These are phyloP conservation scores for Xanthoceras sorbifolium DNA, from an alignment of 345 rosid species.

Conservation along the genomic window DNA sequence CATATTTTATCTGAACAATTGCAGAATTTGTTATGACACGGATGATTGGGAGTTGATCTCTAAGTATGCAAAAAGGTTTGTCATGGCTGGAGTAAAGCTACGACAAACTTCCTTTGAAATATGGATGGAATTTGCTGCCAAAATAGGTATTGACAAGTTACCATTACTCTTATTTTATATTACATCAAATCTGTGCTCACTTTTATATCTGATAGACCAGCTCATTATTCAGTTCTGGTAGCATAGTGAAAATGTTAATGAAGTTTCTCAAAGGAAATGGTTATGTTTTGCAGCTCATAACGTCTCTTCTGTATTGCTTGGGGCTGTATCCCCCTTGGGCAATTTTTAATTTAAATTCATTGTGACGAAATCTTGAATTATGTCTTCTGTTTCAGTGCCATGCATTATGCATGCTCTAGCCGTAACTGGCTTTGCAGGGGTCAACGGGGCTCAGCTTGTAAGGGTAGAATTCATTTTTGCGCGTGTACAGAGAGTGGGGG, in stretches of 20 bases:
- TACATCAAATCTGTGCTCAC: constrained; percentile 7
- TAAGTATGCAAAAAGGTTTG: constrained; percentile 64
- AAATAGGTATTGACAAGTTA: constrained; percentile 49
- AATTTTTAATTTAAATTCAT: neutral
- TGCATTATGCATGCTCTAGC: too few species aligned
- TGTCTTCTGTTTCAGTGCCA: neutral
- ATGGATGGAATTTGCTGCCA: constrained; percentile 85
- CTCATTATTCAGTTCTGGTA: neutral
- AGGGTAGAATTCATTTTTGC: too few species aligned
- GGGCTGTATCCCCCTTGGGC: neutral
- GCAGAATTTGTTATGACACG: constrained; percentile 69
- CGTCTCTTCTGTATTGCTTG: too few species aligned
- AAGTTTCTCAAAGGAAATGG: too few species aligned
- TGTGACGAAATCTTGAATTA: neutral
- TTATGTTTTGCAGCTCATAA: too few species aligned
- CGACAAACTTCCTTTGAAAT: constrained; percentile 62
- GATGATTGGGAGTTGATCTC: constrained; percentile 64
- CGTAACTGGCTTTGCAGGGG: too few species aligned
- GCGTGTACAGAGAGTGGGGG: too few species aligned
- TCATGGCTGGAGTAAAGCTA: constrained; percentile 69
- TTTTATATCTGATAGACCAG: neutral
- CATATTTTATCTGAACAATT: constrained; percentile 26
- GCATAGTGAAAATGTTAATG: too few species aligned
- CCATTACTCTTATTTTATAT: constrained; percentile 7
- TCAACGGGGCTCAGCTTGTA: too few species aligned